These are phyloP conservation scores for Hypoxylon sp. DNA, from an alignment of 2,329 filamentous ascomycete species.

Conservation along the genomic window DNA sequence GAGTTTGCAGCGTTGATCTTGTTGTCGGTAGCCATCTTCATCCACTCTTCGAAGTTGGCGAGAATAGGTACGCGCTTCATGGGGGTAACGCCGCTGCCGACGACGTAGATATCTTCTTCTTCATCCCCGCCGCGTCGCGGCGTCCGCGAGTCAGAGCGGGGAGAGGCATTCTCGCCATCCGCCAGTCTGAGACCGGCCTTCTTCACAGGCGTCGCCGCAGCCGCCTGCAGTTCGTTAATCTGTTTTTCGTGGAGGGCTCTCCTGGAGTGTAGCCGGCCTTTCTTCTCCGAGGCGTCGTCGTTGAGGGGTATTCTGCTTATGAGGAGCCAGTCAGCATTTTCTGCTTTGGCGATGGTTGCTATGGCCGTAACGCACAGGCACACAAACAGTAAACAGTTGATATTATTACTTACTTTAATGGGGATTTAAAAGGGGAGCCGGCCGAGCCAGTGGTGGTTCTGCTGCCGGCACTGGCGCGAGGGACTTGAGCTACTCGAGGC, in stretches of 20 bases:
- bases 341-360: constrained; percentile 23
- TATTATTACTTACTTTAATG: constrained; percentile 59
- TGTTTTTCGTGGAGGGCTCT: constrained; percentile 89
- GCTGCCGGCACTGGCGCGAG: constrained; percentile 57
- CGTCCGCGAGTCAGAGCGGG: constrained; percentile 64
- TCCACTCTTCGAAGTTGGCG: constrained; percentile 99
- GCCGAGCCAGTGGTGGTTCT: constrained; percentile 57
- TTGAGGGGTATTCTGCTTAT: constrained; percentile 84
- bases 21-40: constrained; percentile 99
- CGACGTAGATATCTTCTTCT: constrained; percentile 69
- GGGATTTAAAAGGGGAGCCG: constrained; percentile 64
- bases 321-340: constrained; percentile 12
- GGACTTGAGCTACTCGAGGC: constrained; percentile 65
- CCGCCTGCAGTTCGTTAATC: constrained; percentile 88
- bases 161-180: constrained; percentile 64
- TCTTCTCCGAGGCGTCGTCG: constrained; percentile 93
- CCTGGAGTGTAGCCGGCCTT: constrained; percentile 83
- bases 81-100: constrained; percentile 82
- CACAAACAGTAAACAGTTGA: constrained; percentile 22
- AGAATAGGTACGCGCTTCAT: constrained; percentile 96
- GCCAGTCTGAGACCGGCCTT: constrained; percentile 68
- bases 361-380: constrained; percentile 7
- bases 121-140: constrained; percentile 55
- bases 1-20: constrained; percentile 98
- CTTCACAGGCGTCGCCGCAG: constrained; percentile 71